A percentile compares a stretch with the other conserved stretches of the same genome.
Evolutionary conservation across 2,329 filamentous ascomycete genomes (phyloP).

Genomic region (Monosporascus sp.): DNA sequence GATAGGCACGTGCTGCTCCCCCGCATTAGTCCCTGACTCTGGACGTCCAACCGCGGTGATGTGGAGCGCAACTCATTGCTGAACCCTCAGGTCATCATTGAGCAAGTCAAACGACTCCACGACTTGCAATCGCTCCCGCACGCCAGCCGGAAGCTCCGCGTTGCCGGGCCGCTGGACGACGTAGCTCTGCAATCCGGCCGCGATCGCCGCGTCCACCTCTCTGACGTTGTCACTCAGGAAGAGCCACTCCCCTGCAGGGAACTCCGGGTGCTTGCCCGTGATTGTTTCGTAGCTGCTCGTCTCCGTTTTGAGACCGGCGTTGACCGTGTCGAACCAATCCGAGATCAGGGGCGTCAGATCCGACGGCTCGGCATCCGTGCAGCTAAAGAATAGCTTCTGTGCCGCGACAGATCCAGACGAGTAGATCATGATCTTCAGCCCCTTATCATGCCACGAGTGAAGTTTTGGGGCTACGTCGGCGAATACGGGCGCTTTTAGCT

Average conservation of each 20-base stretch:
- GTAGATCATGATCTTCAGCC: constrained; percentile 66
- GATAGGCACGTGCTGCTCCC: too few species aligned
- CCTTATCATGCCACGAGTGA: constrained; percentile 49
- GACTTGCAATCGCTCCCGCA: constrained; percentile 29
- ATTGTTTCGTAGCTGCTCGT: constrained; percentile 63
- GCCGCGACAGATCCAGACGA: constrained; percentile 76
- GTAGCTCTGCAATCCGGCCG: constrained; percentile 57
- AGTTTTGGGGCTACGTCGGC: constrained; percentile 65
- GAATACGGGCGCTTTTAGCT: constrained; percentile 68
- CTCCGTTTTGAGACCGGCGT: constrained; percentile 70
- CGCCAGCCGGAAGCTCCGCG: constrained; percentile 49
- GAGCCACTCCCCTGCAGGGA: constrained; percentile 52
- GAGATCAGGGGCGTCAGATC: constrained; percentile 55
- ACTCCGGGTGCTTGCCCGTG: constrained; percentile 40
- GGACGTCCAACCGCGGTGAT: background rate
- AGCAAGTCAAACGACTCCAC: constrained; percentile 25
- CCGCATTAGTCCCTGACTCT: constrained; percentile 3
- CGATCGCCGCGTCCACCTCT: constrained; percentile 59
- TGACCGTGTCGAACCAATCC: constrained; percentile 75
- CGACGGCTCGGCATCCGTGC: constrained; percentile 53
- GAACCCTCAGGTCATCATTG: constrained; percentile 14
- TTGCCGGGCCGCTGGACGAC: constrained; percentile 68
- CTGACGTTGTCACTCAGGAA: constrained; percentile 77
- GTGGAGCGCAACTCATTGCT: constrained; percentile 4
- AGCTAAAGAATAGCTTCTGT: constrained; percentile 73